These are phyloP conservation scores for Acacia concinna DNA, from an alignment of 331 rosid genomes.

Conservation along the genomic window DNA sequence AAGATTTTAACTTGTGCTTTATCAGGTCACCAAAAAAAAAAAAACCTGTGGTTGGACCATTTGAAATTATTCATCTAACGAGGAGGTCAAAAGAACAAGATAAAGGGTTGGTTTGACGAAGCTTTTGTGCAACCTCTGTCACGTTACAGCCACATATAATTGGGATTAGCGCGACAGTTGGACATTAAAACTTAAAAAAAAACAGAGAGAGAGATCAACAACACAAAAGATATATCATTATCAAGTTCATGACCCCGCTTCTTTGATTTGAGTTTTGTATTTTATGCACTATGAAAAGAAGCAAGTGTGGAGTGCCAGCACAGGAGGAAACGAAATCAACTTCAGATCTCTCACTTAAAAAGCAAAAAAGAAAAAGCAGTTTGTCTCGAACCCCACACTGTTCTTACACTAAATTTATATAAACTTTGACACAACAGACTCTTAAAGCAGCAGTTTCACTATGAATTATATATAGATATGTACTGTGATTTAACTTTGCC, in stretches of 20 bases:
- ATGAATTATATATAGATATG: constrained; percentile 17
- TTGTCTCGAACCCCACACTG: constrained; percentile 29
- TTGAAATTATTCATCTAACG: not conserved
- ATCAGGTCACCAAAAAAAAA: too few species aligned
- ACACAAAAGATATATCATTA: not conserved
- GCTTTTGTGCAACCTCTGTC: constrained; percentile 3
- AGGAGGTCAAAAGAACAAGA: constrained; percentile 3
- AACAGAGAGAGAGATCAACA: not conserved
- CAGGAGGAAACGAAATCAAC: constrained; percentile 18
- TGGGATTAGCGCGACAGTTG: not conserved
- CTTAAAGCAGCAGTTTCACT: constrained; percentile 4
- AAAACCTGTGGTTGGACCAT: not conserved
- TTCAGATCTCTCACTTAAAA: constrained; percentile 9
- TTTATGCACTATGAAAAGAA: constrained; percentile 31
- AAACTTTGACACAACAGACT: not conserved
- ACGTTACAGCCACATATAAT: not conserved
- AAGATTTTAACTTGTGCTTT: not conserved
- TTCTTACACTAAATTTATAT: not conserved
- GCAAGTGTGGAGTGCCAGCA: constrained; percentile 36
- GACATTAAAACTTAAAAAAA: not conserved
- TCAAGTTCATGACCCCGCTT: constrained; percentile 28
- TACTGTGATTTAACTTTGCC: constrained; percentile 8
- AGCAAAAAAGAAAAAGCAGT: constrained; percentile 22
- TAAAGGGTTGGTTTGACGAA: constrained; percentile 5
- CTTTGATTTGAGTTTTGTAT: constrained; percentile 39